Percentiles rank a stretch among this genome's conserved stretches.
These are phyloP conservation scores for Mercurialis annua DNA, from an alignment of 345 rosid genomes.

Conservation along the genomic window DNA sequence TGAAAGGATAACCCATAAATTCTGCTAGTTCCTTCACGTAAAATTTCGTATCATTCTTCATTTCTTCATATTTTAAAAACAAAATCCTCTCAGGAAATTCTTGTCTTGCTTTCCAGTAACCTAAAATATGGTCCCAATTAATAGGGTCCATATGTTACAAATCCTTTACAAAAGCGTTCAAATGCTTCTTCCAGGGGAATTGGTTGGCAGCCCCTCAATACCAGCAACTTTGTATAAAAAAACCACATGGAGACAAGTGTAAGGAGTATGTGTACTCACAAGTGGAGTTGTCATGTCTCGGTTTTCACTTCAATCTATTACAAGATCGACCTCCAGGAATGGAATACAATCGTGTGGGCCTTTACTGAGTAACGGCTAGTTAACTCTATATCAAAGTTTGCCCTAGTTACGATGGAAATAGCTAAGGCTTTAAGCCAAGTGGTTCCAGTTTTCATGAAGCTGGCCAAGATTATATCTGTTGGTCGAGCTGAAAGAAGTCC, in stretches of 20 bases:
- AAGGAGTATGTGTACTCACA: background rate
- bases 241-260: too few relatives aligned
- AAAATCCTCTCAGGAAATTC: background rate
- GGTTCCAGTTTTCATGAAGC: slow-evolving; percentile 21
- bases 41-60: background rate
- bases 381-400: background rate
- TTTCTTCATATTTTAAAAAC: background rate
- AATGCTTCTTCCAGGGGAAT: slow-evolving; percentile 9
- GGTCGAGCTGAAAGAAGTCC: background rate
- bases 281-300: background rate
- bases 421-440: slow-evolving; percentile 20
- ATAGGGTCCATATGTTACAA: background rate
- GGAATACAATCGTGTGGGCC: slow-evolving; percentile 7
- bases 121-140: slow-evolving; percentile 4
- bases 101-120: slow-evolving; percentile 2
- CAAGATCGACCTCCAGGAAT: slow-evolving; percentile 2
- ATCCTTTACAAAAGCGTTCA: background rate
- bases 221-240: too few relatives aligned
- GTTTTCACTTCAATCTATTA: background rate
- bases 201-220: too few relatives aligned
- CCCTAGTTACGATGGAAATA: slow-evolving; percentile 1
- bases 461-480: background rate
- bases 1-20: background rate
- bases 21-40: slow-evolving; percentile 4
- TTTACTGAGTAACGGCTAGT: background rate